Conservation (phyloP, 352 stramenopile genomes). For the Peronospora tabacina region DNA sequence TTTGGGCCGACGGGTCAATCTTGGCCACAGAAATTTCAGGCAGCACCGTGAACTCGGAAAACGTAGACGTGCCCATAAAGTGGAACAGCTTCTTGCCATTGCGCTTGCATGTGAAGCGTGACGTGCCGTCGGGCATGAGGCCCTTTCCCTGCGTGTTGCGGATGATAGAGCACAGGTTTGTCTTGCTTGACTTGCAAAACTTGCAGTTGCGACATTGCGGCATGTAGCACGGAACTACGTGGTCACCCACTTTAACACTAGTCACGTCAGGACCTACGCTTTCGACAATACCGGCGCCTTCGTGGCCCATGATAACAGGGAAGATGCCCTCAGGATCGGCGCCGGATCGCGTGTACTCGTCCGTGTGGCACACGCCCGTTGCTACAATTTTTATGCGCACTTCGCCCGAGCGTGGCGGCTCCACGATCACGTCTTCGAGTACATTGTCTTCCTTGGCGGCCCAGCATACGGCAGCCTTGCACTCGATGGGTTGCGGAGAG, state of each 20-base stretch:
- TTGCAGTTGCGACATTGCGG: constrained; percentile 87
- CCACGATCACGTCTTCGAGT: constrained; percentile 77
- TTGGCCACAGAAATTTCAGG: constrained; percentile 81
- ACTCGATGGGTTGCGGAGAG: constrained; percentile 68
- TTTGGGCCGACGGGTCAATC: constrained; percentile 51
- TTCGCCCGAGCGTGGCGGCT: constrained; percentile 50
- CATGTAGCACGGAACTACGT: constrained; percentile 96
- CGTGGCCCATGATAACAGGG: constrained; percentile 84
- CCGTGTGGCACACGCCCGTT: constrained; percentile 82
- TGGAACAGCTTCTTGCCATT: constrained; percentile 79
- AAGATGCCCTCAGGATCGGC: constrained; percentile 76
- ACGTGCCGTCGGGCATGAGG: constrained; percentile 77
- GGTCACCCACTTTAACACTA: constrained; percentile 73
- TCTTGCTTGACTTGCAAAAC: constrained; percentile 85
- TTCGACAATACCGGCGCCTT: constrained; percentile 77
- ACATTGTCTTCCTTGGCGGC: constrained; percentile 79
- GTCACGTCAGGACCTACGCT: constrained; percentile 75
- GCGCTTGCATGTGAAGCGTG: constrained; percentile 83
- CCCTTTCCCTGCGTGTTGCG: constrained; percentile 68
- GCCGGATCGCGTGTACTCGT: constrained; percentile 82
- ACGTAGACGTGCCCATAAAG: constrained; percentile 86
- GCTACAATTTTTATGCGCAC: constrained; percentile 82
- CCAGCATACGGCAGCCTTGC: constrained; percentile 86
- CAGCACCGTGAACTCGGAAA: constrained; percentile 85
- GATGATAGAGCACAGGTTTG: constrained; percentile 82